Evolutionary conservation across 805 yeast genomes (phyloP).

Genomic region (Candida peoriensis): DNA sequence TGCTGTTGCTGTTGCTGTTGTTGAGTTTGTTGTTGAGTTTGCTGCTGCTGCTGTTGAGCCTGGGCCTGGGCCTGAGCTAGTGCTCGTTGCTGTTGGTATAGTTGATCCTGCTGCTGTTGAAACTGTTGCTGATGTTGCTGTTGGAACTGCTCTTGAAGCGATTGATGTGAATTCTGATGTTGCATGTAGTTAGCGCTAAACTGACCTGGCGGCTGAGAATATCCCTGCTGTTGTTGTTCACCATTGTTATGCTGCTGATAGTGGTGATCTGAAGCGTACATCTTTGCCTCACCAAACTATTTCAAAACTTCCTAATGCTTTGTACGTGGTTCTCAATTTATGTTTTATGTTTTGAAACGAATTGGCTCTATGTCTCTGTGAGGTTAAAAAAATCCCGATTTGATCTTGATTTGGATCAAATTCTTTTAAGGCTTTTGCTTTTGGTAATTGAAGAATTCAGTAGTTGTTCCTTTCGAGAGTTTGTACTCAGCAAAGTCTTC

Average conservation of each 20-base stretch:
- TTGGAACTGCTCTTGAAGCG: conserved; percentile 32
- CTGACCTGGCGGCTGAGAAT: conserved; percentile 30
- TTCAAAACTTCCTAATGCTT: conserved; percentile 1
- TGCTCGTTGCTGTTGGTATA: conserved; percentile 27
- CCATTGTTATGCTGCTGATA: conserved; percentile 12
- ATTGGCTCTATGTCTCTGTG: too few relatives aligned
- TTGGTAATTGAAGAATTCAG: too few relatives aligned
- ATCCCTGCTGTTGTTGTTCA: too few relatives aligned
- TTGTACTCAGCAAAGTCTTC: too few relatives aligned
- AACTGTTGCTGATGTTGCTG: conserved; percentile 29
- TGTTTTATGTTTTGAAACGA: too few relatives aligned
- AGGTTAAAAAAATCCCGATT: too few relatives aligned
- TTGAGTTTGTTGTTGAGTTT: conserved; percentile 16
- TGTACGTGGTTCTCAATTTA: conserved; percentile 1
- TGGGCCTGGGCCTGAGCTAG: conserved; percentile 23
- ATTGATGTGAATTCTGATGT: conserved; percentile 35
- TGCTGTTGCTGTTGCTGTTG: conserved; percentile 21
- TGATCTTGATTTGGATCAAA: too few relatives aligned
- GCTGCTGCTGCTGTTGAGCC: conserved; percentile 15
- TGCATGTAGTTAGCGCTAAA: conserved; percentile 32
- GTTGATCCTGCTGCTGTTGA: conserved; percentile 27
- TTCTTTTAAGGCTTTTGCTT: too few relatives aligned
- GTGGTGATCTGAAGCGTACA: conserved; percentile 5
- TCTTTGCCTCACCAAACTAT: background rate
- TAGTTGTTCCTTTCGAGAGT: too few relatives aligned